Evolutionary conservation across 257 asterid species (phyloP).

Genomic region (Lavandula angustifolia): DNA sequence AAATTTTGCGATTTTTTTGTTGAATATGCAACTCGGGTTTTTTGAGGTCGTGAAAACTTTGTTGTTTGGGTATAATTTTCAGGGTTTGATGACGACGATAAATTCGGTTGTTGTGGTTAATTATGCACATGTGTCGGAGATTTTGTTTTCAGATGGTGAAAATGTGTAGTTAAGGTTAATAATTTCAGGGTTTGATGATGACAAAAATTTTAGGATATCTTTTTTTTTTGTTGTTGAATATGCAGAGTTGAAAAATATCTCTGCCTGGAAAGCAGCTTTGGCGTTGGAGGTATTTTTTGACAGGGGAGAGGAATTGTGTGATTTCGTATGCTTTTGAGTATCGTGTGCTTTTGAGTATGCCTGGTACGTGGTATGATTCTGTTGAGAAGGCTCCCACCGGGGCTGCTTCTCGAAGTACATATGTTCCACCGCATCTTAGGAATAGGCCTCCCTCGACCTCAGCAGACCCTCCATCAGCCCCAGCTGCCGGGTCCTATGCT

Average conservation of each 20-base stretch:
- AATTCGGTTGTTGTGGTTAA: slow-evolving; percentile 37
- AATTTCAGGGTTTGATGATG: slow-evolving; percentile 41
- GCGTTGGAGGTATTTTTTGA: slow-evolving; percentile 32
- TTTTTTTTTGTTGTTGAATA: slow-evolving; percentile 33
- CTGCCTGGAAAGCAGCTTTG: slow-evolving; percentile 28
- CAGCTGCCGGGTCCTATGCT: slow-evolving; percentile 49
- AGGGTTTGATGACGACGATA: slow-evolving; percentile 43
- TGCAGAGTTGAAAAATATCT: slow-evolving; percentile 39
- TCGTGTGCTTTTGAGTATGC: slow-evolving; percentile 58
- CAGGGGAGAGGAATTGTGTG: slow-evolving; percentile 36
- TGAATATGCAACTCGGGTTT: slow-evolving; percentile 21
- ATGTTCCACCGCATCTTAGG: slow-evolving; percentile 93
- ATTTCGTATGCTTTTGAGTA: slow-evolving; percentile 44
- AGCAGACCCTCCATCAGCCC: slow-evolving; percentile 39
- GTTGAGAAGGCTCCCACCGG: slow-evolving; percentile 53
- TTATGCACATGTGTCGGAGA: slow-evolving; percentile 1
- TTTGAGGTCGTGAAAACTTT: too few relatives aligned
- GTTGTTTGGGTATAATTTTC: slow-evolving; percentile 8
- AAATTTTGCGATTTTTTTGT: slow-evolving; percentile 34
- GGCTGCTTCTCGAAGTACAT: slow-evolving; percentile 48
- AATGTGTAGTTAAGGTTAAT: neutral
- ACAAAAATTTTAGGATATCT: slow-evolving; percentile 31
- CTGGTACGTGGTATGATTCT: slow-evolving; percentile 86
- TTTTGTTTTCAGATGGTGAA: too few relatives aligned
- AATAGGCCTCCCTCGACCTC: slow-evolving; percentile 61